Conservation (phyloP, 148 eudicot genomes). For the Gaultheria prostrata region DNA sequence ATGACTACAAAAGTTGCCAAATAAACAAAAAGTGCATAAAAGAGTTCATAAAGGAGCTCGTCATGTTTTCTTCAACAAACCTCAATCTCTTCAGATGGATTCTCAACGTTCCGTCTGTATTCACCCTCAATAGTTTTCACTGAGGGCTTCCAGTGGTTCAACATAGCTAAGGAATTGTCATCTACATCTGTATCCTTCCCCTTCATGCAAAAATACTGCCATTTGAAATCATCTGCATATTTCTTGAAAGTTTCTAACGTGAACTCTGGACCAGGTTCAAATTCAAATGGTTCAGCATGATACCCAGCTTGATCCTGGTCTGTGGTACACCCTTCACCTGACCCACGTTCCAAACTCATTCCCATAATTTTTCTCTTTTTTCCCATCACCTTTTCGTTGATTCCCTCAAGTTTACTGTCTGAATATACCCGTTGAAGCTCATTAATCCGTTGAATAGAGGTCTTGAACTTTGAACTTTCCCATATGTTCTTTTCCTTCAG, state of each 20-base stretch:
- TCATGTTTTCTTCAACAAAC: constrained; percentile 36
- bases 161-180: constrained; percentile 15
- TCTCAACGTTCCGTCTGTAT: constrained; percentile 69
- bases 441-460: constrained; percentile 46
- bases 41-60: background rate
- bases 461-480: constrained; percentile 39
- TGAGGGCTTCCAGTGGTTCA: constrained; percentile 30
- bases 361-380: constrained; percentile 33
- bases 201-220: constrained; percentile 43
- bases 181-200: constrained; percentile 23
- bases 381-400: constrained; percentile 25
- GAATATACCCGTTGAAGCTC: constrained; percentile 32
- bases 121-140: constrained; percentile 69
- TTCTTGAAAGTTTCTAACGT: constrained; percentile 57
- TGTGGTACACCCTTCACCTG: constrained; percentile 23
- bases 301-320: constrained; percentile 24
- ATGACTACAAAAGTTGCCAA: constrained; percentile 7
- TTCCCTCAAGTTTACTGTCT: constrained; percentile 26
- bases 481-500: constrained; percentile 44
- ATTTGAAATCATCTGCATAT: constrained; percentile 62
- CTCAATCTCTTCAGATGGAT: constrained; percentile 69
- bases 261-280: constrained; percentile 52
- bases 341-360: constrained; percentile 24
- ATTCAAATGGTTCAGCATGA: constrained; percentile 27
- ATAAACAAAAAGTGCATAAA: constrained; percentile 7